phyloP scores from a whole-genome alignment of 73 alveolate genomes.

The Stentor coeruleus region DNA sequence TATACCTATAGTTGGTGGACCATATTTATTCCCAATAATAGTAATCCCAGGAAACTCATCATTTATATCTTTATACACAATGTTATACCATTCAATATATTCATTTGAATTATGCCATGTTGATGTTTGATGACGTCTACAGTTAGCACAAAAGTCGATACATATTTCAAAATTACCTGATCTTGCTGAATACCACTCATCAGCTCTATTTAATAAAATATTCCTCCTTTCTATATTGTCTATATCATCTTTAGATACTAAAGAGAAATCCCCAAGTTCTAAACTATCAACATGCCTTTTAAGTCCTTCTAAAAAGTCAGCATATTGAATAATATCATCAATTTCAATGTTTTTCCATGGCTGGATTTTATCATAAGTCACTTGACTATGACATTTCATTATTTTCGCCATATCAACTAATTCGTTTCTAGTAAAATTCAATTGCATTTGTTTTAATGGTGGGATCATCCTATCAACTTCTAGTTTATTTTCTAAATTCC shows the following conservation, averaged over 20 bases:
- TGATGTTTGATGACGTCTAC: slow-evolving; percentile 83
- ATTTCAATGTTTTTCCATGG: not conserved
- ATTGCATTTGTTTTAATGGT: not conserved
- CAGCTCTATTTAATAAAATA: slow-evolving; percentile 40
- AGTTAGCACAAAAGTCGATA: slow-evolving; percentile 91
- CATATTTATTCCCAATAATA: slow-evolving; percentile 93
- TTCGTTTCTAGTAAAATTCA: not conserved
- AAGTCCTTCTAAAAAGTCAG: slow-evolving; percentile 13
- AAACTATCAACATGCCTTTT: slow-evolving; percentile 44
- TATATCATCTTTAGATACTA: slow-evolving; percentile 37
- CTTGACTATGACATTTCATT: not conserved
- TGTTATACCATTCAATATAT: slow-evolving; percentile 82
- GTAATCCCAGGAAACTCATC: slow-evolving; percentile 81
- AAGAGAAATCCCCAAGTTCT: slow-evolving; percentile 40
- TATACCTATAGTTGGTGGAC: slow-evolving; percentile 73
- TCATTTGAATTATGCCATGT: slow-evolving; percentile 95
- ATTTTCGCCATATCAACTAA: not conserved
- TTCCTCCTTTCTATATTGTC: slow-evolving; percentile 31
- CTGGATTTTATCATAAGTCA: too few species aligned
- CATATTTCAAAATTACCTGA: slow-evolving; percentile 85
- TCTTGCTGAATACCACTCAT: slow-evolving; percentile 42
- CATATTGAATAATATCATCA: not conserved
- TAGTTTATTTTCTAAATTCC: not conserved
- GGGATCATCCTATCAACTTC: slow-evolving; percentile 25
- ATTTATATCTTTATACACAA: slow-evolving; percentile 76